A percentile compares a stretch with the other conserved stretches of the same genome.
phyloP scores from a whole-genome alignment of 2,329 filamentous ascomycete species.

The Claviceps sp. region DNA sequence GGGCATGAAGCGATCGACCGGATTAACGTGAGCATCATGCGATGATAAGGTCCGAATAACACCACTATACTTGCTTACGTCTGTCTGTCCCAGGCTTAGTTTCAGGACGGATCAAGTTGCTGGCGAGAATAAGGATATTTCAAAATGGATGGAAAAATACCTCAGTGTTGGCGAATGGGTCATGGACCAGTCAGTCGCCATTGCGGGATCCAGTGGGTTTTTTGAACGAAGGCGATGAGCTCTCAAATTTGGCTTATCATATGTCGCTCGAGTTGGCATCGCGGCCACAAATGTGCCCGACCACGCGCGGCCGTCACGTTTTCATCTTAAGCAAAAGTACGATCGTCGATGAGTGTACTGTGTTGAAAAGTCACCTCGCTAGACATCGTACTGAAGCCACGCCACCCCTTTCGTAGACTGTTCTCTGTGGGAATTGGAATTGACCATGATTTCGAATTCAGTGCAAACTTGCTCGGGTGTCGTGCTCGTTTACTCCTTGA shows the following conservation, averaged over 20 bases:
- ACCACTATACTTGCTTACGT: conserved; percentile 11
- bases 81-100: conserved; percentile 46
- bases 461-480: neutral
- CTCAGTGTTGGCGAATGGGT: conserved; percentile 93
- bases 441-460: neutral
- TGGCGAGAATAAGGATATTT: conserved; percentile 65
- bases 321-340: neutral
- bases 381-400: neutral
- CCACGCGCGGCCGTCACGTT: neutral
- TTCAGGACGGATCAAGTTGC: conserved; percentile 76
- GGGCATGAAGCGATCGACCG: conserved; percentile 93
- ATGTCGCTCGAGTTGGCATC: neutral
- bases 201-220: conserved; percentile 76
- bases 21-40: conserved; percentile 69
- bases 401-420: neutral
- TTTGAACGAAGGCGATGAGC: conserved; percentile 77
- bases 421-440: neutral
- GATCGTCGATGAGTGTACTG: neutral
- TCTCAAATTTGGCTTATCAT: neutral
- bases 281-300: too few relatives aligned
- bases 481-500: neutral
- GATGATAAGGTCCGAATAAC: neutral
- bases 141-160: conserved; percentile 86
- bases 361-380: neutral
- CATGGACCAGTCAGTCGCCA: conserved; percentile 91